Evolutionary conservation across 306 rosid species (phyloP).

Genomic region (Corylus avellana): DNA sequence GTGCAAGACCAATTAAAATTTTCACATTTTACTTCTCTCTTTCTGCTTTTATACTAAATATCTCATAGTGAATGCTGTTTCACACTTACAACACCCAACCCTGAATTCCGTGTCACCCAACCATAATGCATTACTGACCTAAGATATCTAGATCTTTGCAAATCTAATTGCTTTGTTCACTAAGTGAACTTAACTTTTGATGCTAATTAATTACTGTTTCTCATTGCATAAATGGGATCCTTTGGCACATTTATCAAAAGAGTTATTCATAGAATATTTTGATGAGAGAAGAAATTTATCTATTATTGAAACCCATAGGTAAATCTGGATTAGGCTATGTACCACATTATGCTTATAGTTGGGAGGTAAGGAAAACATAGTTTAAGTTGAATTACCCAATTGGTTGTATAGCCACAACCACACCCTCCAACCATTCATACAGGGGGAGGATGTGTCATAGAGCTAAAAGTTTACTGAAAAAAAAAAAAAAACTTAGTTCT

Average conservation of each 20-base stretch:
- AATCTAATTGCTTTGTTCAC: neutral
- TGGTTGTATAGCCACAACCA: neutral
- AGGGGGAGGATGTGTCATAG: neutral
- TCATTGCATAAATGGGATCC: neutral
- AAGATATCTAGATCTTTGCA: neutral
- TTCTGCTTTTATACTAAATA: neutral
- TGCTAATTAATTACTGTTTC: neutral
- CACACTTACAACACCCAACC: neutral
- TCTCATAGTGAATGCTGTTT: neutral
- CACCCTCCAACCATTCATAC: neutral
- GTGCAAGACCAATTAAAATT: neutral
- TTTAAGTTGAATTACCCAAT: neutral
- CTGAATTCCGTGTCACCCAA: neutral
- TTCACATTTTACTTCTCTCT: neutral
- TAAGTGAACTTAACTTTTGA: neutral
- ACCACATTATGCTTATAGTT: neutral
- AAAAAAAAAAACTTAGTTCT: neutral
- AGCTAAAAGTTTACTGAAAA: neutral
- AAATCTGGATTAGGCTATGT: neutral
- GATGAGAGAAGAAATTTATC: neutral
- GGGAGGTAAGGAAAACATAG: neutral
- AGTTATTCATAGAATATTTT: neutral
- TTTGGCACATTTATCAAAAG: neutral
- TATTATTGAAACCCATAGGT: neutral
- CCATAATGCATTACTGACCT: neutral